These are phyloP conservation scores for Pythium oligandrum DNA, from an alignment of 352 stramenopile species.

Conservation along the genomic window DNA sequence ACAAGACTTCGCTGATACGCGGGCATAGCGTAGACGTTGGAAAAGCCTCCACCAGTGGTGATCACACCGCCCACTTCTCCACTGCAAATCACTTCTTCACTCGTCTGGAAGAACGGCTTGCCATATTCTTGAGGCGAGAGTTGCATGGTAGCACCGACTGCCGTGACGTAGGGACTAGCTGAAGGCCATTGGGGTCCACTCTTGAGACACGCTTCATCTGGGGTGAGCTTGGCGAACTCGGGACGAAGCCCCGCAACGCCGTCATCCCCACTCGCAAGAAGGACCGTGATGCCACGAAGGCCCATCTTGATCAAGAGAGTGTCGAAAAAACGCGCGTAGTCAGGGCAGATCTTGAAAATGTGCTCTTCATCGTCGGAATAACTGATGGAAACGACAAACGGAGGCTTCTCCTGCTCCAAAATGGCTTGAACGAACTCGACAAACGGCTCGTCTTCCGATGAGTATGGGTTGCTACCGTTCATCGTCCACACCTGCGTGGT, in stretches of 20 bases:
- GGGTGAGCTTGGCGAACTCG: slow-evolving; percentile 53
- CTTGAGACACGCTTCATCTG: slow-evolving; percentile 51
- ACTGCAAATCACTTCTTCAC: slow-evolving; percentile 79
- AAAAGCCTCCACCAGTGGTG: slow-evolving; percentile 87
- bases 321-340: slow-evolving; percentile 81
- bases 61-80: slow-evolving; percentile 66
- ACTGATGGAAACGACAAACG: slow-evolving; percentile 84
- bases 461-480: slow-evolving; percentile 85
- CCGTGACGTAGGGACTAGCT: slow-evolving; percentile 87
- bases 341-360: slow-evolving; percentile 67
- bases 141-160: slow-evolving; percentile 87
- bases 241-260: slow-evolving; percentile 72
- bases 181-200: slow-evolving; percentile 72
- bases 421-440: slow-evolving; percentile 74
- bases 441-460: slow-evolving; percentile 77
- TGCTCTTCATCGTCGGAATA: slow-evolving; percentile 91
- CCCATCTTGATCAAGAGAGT: slow-evolving; percentile 88
- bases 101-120: slow-evolving; percentile 57
- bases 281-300: slow-evolving; percentile 77
- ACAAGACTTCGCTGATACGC: slow-evolving; percentile 74
- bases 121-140: slow-evolving; percentile 20
- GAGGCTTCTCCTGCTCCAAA: slow-evolving; percentile 58
- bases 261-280: slow-evolving; percentile 86
- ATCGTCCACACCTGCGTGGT: slow-evolving; percentile 80
- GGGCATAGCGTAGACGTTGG: slow-evolving; percentile 67